These are phyloP conservation scores for Graphium sp. DNA, from an alignment of 2,329 filamentous ascomycete genomes.

Conservation along the genomic window DNA sequence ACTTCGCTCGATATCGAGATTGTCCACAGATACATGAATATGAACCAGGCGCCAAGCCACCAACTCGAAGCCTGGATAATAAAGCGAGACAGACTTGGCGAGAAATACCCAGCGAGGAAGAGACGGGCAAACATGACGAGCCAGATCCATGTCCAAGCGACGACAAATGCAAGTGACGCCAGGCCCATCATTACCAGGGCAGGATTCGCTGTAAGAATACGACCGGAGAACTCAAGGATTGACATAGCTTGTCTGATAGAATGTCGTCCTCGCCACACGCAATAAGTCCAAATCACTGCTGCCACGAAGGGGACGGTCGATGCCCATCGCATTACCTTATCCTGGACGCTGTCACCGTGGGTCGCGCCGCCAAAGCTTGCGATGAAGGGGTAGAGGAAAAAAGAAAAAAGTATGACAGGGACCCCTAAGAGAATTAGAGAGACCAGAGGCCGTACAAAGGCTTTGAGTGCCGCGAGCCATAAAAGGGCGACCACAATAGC, in stretches of 20 bases:
- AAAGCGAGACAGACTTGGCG: slow-evolving; percentile 44
- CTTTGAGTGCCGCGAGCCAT: slow-evolving; percentile 78
- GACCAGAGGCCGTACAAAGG: slow-evolving; percentile 75
- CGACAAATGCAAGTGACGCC: slow-evolving; percentile 54
- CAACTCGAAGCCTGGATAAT: slow-evolving; percentile 78
- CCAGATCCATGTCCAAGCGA: slow-evolving; percentile 92
- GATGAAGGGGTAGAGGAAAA: slow-evolving; percentile 80
- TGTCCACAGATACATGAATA: slow-evolving; percentile 92
- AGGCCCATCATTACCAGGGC: slow-evolving; percentile 75
- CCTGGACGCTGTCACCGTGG: slow-evolving; percentile 66
- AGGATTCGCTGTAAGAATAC: slow-evolving; percentile 71
- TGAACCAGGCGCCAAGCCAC: slow-evolving; percentile 88
- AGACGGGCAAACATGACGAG: slow-evolving; percentile 90
- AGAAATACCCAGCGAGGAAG: slow-evolving; percentile 82
- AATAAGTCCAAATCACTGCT: slow-evolving; percentile 66
- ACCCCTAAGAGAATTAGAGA: slow-evolving; percentile 68
- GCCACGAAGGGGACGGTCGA: slow-evolving; percentile 60
- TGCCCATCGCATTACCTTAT: slow-evolving; percentile 75
- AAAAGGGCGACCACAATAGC: slow-evolving; percentile 73
- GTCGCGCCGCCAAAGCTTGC: slow-evolving; percentile 70
- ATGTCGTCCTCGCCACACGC: slow-evolving; percentile 64
- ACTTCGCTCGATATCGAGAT: slow-evolving; percentile 74
- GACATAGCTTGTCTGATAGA: slow-evolving; percentile 70
- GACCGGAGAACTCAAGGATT: slow-evolving; percentile 83
- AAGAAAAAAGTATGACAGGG: slow-evolving; percentile 71